Base-by-base conservation (phyloP, 306 rosid genomes). In the Hylodesmum podocarpum region DNA sequence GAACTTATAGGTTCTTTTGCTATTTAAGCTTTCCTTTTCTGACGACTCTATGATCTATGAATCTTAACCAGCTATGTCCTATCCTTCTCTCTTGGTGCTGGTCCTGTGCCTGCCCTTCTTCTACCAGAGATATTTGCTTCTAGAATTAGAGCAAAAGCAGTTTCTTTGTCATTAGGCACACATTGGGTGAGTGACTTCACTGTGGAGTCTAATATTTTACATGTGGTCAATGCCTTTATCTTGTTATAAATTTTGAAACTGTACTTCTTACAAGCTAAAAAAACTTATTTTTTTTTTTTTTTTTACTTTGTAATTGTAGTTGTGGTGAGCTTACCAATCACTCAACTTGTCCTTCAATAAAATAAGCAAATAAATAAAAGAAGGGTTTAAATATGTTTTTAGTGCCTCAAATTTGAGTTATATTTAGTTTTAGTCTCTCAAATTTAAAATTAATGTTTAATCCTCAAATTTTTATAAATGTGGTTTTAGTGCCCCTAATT, bases 31-130 rank as follows among this genome's bases (percentile, higher is more conserved):
- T 57, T 50, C 4, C 15, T 65, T 81, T 67, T 65, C 19, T 72
- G 47, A 41, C 78, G 80, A 78, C 79, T 36, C 22, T 24, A 55
- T 55, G 72, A 31, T 72, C 57, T 78, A 40, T 74, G 57, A 55
- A 78, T 51, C 83, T 70, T 69, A 62, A 76, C 76, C 94, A 95
- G 98, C 73, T 95, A 95, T 70, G 98, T 92, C 18, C 80, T 95
- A 72, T 95, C 98, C 54, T 95, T 95, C 88, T 90, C 98, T 34
- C 97, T 95, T 77, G 98, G 98, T 51, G 98, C 98, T 18, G 98
- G 98, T 72, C 98, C 98, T 19, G 98, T 95, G 64, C 98, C 98
- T 16, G 98, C 94, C 36, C 97, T 95, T 81, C 98, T 95, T 83
- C 88, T 95, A 14, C 98, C 98, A 2, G 98, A 95, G 87, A 92